Base-by-base conservation (phyloP, 2,329 filamentous ascomycete species). In the Hypocreales sp. region DNA sequence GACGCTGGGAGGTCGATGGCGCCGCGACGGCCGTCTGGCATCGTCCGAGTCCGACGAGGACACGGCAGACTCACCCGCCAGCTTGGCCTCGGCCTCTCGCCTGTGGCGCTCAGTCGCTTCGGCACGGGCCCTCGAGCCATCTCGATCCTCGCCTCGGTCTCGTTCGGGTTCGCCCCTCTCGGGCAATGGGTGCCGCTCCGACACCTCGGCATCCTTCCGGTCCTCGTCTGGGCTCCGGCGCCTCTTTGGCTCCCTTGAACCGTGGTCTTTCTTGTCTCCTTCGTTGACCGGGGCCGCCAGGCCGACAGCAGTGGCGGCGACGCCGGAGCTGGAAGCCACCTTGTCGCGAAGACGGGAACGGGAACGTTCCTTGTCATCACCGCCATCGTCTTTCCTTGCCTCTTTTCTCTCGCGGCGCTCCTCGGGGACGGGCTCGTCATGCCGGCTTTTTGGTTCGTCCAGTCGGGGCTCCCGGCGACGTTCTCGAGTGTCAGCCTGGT, bases 261-360 rank as follows among this genome's bases (percentile, higher is more conserved):
- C 46, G 11, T 45, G 46, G 7, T 46, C 49, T 16, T 54, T 54
- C 31, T 50, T 53, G 5, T 55, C 46, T 11, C 52, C 50, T n/a
- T 57, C 54, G 25, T 53, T 58, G 12, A 46, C 31, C 7, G 44
- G 40, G 4, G 52, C 44, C 1, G 42, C 43, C 8, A 64, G 48
- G 19, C 60, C 62, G 12, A 67, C 51, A 4, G 63, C 56, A 4
- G 59, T 58, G 5, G 61, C 62, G 17, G 58, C 60, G 12, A 60
- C 53, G 18, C 62, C 56, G 4, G 67, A 45, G 1, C 63, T 64
- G 6, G 56, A 47, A 7, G 52, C 49, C 15, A 65, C 46, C 34
- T 62, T 67, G 25, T 68, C 63, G 20, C 60, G 56, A n/a, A n/a
- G n/a, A n/a, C n/a, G n/a, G 19, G 59, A 41, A 27, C 56, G 56